Base-by-base conservation (phyloP, 306 rosid species). In the Sicyos edulis region DNA sequence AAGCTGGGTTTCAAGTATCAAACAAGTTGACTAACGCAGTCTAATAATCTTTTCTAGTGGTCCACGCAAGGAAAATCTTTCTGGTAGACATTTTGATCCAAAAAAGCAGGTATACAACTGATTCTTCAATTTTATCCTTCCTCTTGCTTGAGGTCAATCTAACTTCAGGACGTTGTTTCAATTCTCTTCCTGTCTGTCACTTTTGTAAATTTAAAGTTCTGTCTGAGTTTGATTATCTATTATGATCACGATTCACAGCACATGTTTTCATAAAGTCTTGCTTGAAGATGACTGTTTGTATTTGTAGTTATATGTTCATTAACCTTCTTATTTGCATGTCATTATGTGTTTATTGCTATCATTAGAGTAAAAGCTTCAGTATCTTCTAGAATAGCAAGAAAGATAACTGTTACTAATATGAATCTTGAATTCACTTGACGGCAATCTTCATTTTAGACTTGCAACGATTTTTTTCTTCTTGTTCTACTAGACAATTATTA, bases 71-170 rank as follows among this genome's bases (percentile, higher is more conserved):
- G 72, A 78, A 71, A 80, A 65, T 74, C 75, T 49, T 73, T 78
- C 74, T 62, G 76, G 74, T 78, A 78, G 61, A 79, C 65, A 79
- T 60, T 45, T 57, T 71, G 72, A 73, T 54, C 76, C 80, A 16
- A 75, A 78, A 70, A 81, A 81, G 77, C 85, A 74, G 78, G 91
- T 88, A 86, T 59, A 92, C 74, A 78, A 71, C 80, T 53, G 42
- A 29, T 37, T 67, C 51, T 73, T 61, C 24, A 63, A 29, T 32
- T 40, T 64, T 45, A 65, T 55, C 55, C 29, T 70, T 72, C 54
- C 61, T 55, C 32, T 54, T 10, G 42, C 51, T 24, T 68, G 70
- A 69, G 44, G 78, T 66, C 42, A 57, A 59, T 62, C 52, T 80
- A 26, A 6, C 49, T 56, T 22, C 56, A 26, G 6, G 47, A 45